Base-by-base conservation (phyloP, 192 early-diverging fungal genomes). In the Linnemannia exigua region DNA sequence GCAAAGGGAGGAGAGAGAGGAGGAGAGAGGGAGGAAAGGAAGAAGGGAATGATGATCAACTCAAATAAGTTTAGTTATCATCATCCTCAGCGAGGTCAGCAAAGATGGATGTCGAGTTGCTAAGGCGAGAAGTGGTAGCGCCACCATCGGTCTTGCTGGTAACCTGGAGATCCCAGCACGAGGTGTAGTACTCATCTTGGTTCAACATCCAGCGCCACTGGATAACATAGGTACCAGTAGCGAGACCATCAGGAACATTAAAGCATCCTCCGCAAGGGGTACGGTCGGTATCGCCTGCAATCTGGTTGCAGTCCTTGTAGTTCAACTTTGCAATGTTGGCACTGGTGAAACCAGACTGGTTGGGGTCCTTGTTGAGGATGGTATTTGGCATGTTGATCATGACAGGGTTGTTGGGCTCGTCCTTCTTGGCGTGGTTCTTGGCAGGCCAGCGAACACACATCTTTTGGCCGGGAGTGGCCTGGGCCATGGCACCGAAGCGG, bases 151-250 rank as follows among this genome's bases (percentile, higher is more conserved):
- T 9, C 41, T 44, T 16, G 11, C 41, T 68, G 16, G 41, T 79
- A 73, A 85, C 77, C 16, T 50, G 31, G 22, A 85, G 37, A 67
- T 85, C 83, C 83, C 83, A 85, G 83, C 83, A 85, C 12, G 83
- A 85, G 47, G 83, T 76, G 74, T 85, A 85, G 36, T 58, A 85
- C 77, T 85, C 83, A 68, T 85, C 36, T 20, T 61, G 12, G 69
- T 85, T 85, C 68, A 85, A 72, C 74, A 76, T 69, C 83, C 83
- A 85, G 67, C 83, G 77, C 83, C 83, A 85, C 61, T 85, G 83
- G 38, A 85, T 15, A n/a, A 85, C 78, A 68, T 85, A 85, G 33
- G 46, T 85, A 41, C 83, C 83, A 8, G 83, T 19, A 46, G 48
- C 31, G 36, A 66, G 73, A 25, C 66, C 20, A 0, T 38, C 20